Base-by-base conservation (phyloP, 768 basidiomycete genomes). In the Coprinopsis sp. region DNA sequence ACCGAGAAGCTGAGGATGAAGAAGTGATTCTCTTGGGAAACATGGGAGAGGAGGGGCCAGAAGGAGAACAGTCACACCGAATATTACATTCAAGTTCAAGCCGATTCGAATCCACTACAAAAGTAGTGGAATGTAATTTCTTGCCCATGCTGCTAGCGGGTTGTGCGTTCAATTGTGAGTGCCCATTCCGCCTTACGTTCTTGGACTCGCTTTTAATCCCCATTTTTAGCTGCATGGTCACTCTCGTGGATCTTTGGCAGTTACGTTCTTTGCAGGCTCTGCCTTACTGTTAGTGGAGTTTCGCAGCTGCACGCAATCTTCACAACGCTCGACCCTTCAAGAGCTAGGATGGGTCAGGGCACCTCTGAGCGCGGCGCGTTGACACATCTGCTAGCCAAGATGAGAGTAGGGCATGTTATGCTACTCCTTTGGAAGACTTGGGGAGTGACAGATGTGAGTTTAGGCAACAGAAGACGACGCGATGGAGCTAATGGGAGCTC, bases 341-440 rank as follows among this genome's bases (percentile, higher is more conserved):
- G 34, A 44, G 30, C 19, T n/a, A n/a, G n/a, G n/a, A n/a, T n/a
- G n/a, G n/a, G n/a, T n/a, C 14, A 25, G 8, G 48, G 34, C 8
- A 21, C 44, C 16, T 34, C 48, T 2, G 3, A 29, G 13, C 40
- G 33, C 5, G 44, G 44, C 28, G 8, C 28, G 18, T 12, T 31
- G 8, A 37, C 36, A 4, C 48, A 44, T 22, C 41, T 49, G 27
- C 28, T 49, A 6, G 34, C 36, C 14, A 44, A 49, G 28, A 85
- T 1, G 76, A 82, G 21, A 86, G 70, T 62, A 84, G 81, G n/a
- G 69, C 76, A 37, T 82, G 75, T 63, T 92, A 91, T 37, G 78
- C 76, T 2, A 80, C 83, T 66, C 92, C 91, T 63, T 89, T 86
- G 44, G 14, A 53, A 54, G 54, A 53, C 40, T 11, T 52, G 18